Evolutionary conservation across 345 rosid species (phyloP).

Genomic region (Bruguiera sexangula): DNA sequence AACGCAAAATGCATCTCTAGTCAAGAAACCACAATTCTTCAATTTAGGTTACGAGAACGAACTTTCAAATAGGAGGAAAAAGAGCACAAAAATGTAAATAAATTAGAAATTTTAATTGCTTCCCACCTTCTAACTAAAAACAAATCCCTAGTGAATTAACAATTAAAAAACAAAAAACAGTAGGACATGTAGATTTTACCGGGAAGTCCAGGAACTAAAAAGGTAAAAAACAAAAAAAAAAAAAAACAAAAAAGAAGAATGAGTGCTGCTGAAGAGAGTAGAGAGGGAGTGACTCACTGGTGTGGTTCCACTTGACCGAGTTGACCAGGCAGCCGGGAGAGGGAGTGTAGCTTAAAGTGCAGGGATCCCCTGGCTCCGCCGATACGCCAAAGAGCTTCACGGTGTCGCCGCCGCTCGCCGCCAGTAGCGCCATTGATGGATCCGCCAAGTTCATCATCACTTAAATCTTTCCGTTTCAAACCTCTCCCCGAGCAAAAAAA

Average conservation of each 20-base stretch:
- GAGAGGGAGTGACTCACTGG: conserved; percentile 48
- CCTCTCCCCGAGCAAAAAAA: not conserved
- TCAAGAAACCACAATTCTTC: too few species aligned
- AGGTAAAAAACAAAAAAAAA: not conserved
- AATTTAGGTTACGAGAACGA: too few species aligned
- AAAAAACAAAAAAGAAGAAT: not conserved
- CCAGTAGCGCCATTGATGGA: conserved; percentile 65
- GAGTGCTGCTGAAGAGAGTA: not conserved
- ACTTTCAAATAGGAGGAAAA: too few species aligned
- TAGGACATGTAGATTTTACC: too few species aligned
- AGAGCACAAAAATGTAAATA: too few species aligned
- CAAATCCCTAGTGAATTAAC: too few species aligned
- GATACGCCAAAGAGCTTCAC: conserved; percentile 83
- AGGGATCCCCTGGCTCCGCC: conserved; percentile 71
- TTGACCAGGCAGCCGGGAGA: conserved; percentile 65
- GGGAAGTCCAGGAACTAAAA: not conserved
- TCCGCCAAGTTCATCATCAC: conserved; percentile 52
- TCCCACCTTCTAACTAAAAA: too few species aligned
- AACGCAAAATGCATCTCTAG: too few species aligned
- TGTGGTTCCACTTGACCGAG: conserved; percentile 96
- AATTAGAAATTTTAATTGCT: too few species aligned
- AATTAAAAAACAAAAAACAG: too few species aligned
- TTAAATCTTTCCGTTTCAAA: not conserved
- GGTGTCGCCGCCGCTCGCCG: conserved; percentile 83
- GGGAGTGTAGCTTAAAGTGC: conserved; percentile 72